Evolutionary conservation across 345 rosid species (phyloP).

Genomic region (Crucihimalaya himalaica): DNA sequence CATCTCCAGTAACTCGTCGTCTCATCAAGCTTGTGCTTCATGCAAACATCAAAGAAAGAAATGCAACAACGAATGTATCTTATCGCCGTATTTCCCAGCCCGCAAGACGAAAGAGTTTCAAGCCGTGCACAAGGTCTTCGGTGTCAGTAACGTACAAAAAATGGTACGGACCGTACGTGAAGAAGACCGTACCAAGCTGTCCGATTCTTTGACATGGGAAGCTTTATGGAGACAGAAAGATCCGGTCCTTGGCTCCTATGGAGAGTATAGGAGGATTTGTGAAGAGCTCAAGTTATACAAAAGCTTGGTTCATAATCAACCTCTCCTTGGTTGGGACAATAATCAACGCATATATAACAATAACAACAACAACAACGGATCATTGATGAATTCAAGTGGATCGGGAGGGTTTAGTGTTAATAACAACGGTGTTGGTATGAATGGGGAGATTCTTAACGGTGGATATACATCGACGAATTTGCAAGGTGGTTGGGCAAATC

Average conservation of each 20-base stretch:
- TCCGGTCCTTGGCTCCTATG: constrained; percentile 61
- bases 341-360: constrained; percentile 19
- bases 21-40: constrained; percentile 48
- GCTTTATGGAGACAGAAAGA: constrained; percentile 69
- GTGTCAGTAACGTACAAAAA: constrained; percentile 51
- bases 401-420: constrained; percentile 28
- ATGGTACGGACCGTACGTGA: constrained; percentile 47
- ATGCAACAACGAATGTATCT: constrained; percentile 43
- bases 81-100: constrained; percentile 41
- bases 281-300: constrained; percentile 60
- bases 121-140: constrained; percentile 45
- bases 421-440: constrained; percentile 30
- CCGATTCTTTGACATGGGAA: constrained; percentile 83
- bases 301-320: constrained; percentile 37
- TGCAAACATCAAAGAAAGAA: constrained; percentile 47
- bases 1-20: constrained; percentile 20
- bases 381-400: constrained; percentile 24
- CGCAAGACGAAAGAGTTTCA: constrained; percentile 42
- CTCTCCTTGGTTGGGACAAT: constrained; percentile 35
- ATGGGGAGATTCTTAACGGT: constrained; percentile 25
- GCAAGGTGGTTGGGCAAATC: constrained; percentile 34
- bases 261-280: constrained; percentile 53
- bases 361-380: constrained; percentile 30
- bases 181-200: constrained; percentile 50
- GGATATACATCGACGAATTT: constrained; percentile 35